Evolutionary conservation across 768 basidiomycete genomes (phyloP).

Genomic region (Dictyophora rubrovolvata): DNA sequence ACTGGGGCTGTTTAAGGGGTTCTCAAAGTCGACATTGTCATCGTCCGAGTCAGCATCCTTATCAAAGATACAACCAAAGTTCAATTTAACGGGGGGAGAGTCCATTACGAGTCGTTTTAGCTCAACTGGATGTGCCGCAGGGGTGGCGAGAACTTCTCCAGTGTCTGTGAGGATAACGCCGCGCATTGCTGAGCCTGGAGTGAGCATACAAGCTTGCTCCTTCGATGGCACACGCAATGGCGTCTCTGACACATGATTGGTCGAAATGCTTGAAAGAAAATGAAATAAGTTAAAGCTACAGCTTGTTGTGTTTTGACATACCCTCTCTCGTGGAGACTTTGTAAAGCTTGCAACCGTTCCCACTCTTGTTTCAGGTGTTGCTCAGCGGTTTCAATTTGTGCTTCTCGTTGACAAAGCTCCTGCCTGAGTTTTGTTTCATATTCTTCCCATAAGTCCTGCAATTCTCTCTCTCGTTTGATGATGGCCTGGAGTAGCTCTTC

Average conservation of each 20-base stretch:
- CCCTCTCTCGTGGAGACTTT: slow-evolving; percentile 20
- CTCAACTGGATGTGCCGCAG: slow-evolving; percentile 40
- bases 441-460: slow-evolving; percentile 49
- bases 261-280: background rate
- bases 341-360: slow-evolving; percentile 29
- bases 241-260: slow-evolving; percentile 28
- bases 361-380: slow-evolving; percentile 39
- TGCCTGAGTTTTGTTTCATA: slow-evolving; percentile 66
- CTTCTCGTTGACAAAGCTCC: slow-evolving; percentile 54
- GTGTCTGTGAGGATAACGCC: slow-evolving; percentile 72
- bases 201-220: background rate
- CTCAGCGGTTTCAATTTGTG: slow-evolving; percentile 52
- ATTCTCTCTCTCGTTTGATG: slow-evolving; percentile 59
- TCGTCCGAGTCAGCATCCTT: slow-evolving; percentile 20
- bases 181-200: slow-evolving; percentile 31
- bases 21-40: slow-evolving; percentile 18
- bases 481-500: slow-evolving; percentile 59
- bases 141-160: slow-evolving; percentile 64
- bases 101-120: slow-evolving; percentile 56
- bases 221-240: slow-evolving; percentile 34
- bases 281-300: background rate
- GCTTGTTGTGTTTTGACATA: background rate
- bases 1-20: slow-evolving; percentile 16
- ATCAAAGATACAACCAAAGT: slow-evolving; percentile 74
- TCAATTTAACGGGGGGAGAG: slow-evolving; percentile 60